Conservation (phyloP, 1,139 yeast genomes). For the Taphrina pruni region DNA sequence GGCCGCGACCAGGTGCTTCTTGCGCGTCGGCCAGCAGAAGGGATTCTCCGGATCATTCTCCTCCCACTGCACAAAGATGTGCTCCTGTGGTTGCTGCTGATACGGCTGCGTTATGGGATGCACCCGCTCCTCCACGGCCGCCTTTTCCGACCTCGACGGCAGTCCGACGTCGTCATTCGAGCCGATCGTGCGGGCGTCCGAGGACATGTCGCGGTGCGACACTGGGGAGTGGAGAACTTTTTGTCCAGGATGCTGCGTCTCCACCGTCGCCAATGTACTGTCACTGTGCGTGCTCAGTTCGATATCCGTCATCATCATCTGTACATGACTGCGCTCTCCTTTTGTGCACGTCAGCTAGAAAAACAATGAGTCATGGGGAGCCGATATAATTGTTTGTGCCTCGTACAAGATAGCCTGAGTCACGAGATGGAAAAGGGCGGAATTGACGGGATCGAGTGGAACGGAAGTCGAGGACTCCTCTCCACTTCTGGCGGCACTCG, state of each 20-base stretch:
- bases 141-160: conserved; percentile 1
- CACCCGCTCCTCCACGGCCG: neutral
- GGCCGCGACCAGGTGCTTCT: conserved; percentile 29
- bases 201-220: too few relatives aligned
- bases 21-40: conserved; percentile 35
- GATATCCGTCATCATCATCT: neutral
- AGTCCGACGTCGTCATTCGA: conserved; percentile 10
- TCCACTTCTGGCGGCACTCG: neutral
- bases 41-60: conserved; percentile 39
- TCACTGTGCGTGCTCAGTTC: neutral
- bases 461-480: too few relatives aligned
- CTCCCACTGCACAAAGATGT: conserved; percentile 40
- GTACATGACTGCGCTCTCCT: too few relatives aligned
- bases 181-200: neutral
- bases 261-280: neutral
- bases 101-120: too few relatives aligned
- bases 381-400: too few relatives aligned
- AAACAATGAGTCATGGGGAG: too few relatives aligned
- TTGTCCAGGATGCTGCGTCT: neutral
- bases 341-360: too few relatives aligned
- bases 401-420: neutral
- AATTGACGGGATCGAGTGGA: neutral
- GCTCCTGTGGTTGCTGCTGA: neutral
- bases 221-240: too few relatives aligned
- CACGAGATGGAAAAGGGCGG: conserved; percentile 7